Evolutionary conservation across 306 rosid genomes (phyloP), one percentile per base, ranked within the genome.

Genomic region (Cajanus cajan): DNA sequence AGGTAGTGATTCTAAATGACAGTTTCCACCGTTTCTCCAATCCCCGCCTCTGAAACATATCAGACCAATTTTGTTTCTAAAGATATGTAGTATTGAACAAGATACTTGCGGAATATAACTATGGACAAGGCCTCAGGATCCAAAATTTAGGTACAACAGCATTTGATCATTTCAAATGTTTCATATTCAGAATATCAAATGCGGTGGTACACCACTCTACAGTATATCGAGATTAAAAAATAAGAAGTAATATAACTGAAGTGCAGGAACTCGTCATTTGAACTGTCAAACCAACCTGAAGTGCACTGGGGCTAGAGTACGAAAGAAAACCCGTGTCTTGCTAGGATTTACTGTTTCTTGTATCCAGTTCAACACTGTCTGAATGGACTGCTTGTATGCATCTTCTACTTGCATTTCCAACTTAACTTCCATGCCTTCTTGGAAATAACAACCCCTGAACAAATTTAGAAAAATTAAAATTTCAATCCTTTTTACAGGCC

Each of bases 401-500:
- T 89, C 89, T 73, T 90, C 90, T 31, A 90, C 87, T 10, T 44
- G 82, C 96, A 94, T 90, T 43, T 85, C 89, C 85, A 81, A 77
- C 84, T 85, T 90, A n/a, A 94, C 85, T 51, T 89, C 87, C 58
- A 33, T 34, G 45, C 94, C 96, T 83, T 88, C 89, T 83, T 94
- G 98, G 80, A 92, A 94, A 93, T 91, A 92, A 76, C 97, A 91
- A 10, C 94, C 91, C 84, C 98, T 94, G 87, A 37, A 61, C 80
- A 80, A 80, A 71, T 37, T 39, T 21, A 13, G n/a, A 12, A 33
- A 44, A 45, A 9, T 5, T 7, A n/a, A n/a, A n/a, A n/a, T n/a
- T 16, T 80, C 66, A 80, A 80, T 40, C 12, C 39, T 63, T 67
- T 67, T 45, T n/a, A 15, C 54, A 8, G 31, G 18, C 41, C 28